phyloP scores from a whole-genome alignment of 2,329 filamentous ascomycete species.

The Colletotrichum kahawae region DNA sequence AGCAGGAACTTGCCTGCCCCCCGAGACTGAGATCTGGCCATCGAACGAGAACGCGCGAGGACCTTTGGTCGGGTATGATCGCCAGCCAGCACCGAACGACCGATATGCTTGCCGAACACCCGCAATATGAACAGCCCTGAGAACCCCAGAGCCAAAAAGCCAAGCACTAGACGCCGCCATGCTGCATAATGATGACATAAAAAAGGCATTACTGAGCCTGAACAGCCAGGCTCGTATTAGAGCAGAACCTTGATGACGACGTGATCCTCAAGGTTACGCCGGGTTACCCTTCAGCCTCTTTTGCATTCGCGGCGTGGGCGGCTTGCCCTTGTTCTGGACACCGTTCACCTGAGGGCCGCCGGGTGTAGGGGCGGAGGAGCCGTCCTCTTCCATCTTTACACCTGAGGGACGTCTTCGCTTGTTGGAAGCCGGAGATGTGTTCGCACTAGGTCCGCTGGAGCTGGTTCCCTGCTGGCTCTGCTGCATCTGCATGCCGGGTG shows the following conservation, averaged over 20 bases:
- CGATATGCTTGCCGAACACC: constrained; percentile 22
- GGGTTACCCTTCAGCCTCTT: constrained; percentile 58
- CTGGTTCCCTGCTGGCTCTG: constrained; percentile 72
- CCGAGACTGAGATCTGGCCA: neutral
- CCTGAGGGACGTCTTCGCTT: constrained; percentile 63
- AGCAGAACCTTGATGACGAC: constrained; percentile 8
- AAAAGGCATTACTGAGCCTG: constrained; percentile 26
- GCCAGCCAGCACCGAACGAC: constrained; percentile 13
- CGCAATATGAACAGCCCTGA: constrained; percentile 20
- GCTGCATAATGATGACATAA: constrained; percentile 39
- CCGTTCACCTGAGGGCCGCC: constrained; percentile 56
- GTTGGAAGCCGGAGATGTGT: constrained; percentile 67
- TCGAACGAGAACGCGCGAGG: constrained; percentile 8
- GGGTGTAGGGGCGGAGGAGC: constrained; percentile 54
- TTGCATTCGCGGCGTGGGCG: constrained; percentile 60
- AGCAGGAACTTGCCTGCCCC: constrained; percentile 7
- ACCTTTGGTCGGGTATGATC: neutral
- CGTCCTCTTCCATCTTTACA: constrained; percentile 63
- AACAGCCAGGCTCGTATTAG: constrained; percentile 3
- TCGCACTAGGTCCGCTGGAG: constrained; percentile 70
- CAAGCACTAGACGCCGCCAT: constrained; percentile 39
- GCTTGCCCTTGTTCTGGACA: constrained; percentile 54
- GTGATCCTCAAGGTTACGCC: constrained; percentile 26
- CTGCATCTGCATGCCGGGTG: constrained; percentile 70
- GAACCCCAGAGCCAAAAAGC: constrained; percentile 24